phyloP scores from a whole-genome alignment of 306 rosid genomes.

The Lathyrus oleraceus region DNA sequence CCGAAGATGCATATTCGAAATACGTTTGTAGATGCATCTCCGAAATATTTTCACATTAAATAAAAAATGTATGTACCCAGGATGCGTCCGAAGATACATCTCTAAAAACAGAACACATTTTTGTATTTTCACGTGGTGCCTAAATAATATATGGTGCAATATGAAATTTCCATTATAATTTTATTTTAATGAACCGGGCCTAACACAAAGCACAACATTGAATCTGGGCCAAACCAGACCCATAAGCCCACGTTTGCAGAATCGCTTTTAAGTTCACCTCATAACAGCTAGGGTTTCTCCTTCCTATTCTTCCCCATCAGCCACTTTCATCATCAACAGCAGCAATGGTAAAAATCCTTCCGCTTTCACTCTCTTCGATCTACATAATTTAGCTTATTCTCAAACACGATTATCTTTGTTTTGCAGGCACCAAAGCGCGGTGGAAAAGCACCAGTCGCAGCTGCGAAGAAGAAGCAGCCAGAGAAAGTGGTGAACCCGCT shows the following conservation, averaged over 20 bases:
- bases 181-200: too few species aligned
- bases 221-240: neutral
- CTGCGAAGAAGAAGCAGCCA: conserved; percentile 38
- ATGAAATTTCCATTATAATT: too few species aligned
- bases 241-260: neutral
- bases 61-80: too few species aligned
- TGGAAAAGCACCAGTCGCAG: conserved; percentile 23
- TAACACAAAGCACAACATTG: neutral
- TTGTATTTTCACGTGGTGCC: too few species aligned
- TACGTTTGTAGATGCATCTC: too few species aligned
- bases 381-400: neutral
- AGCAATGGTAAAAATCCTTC: neutral
- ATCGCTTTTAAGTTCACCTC: neutral
- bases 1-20: too few species aligned
- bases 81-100: too few species aligned
- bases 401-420: neutral
- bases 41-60: too few species aligned
- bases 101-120: too few species aligned
- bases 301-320: neutral
- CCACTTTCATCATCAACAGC: conserved; percentile 8
- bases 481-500: conserved; percentile 70
- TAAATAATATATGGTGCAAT: too few species aligned
- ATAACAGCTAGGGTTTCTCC: neutral
- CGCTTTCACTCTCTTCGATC: neutral
- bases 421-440: conserved; percentile 34